Evolutionary conservation across 257 asterid species (phyloP), one percentile per base, ranked within the genome.

Genomic region (Jaltomata sinuosa): DNA sequence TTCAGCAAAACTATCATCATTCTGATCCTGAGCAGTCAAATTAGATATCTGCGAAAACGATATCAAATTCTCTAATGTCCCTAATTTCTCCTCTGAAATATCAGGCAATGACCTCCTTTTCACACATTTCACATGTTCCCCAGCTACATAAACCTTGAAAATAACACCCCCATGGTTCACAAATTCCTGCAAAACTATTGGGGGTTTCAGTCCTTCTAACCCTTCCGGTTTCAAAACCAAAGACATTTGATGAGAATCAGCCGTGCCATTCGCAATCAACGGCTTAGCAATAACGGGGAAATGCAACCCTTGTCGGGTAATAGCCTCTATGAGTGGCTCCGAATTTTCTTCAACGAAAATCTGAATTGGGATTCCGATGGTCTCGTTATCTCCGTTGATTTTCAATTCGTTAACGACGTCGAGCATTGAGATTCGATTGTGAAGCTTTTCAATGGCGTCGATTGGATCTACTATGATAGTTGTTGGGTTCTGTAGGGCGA

Each of bases 151-250:
- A 7, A 95, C 94, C 69, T 95, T 95, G 91, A 93, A 95, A 81
- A 95, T 85, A 57, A 95, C 95, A 27, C 97, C 99, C 27, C 98
- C 99, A 80, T 95, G 99, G 83, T 93, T 95, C 83, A 94, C 94
- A 82, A 95, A 94, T 88, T 94, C 97, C 90, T 95, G 99, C 88
- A 95, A 84, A 29, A 95, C 94, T 61, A 94, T 82, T 0, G 99
- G 93, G 19, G 91, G 84, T 14, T 92, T 85, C 84, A 91, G 78
- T 52, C 31, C 93, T 10, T 79, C 38, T 86, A 95, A 64, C 0
- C 99, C 99, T 69, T 91, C 92, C 61, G 83, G 86, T 22, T 87
- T 91, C 80, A 94, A 88, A 5, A 92, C 92, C 83, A 95, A 57
- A 25, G 50, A 92, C 99, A 95, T 94, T 76, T 89, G 91, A 84